phyloP scores from a whole-genome alignment of 1,139 yeast genomes.

The Zygotorulaspora mrakii region DNA sequence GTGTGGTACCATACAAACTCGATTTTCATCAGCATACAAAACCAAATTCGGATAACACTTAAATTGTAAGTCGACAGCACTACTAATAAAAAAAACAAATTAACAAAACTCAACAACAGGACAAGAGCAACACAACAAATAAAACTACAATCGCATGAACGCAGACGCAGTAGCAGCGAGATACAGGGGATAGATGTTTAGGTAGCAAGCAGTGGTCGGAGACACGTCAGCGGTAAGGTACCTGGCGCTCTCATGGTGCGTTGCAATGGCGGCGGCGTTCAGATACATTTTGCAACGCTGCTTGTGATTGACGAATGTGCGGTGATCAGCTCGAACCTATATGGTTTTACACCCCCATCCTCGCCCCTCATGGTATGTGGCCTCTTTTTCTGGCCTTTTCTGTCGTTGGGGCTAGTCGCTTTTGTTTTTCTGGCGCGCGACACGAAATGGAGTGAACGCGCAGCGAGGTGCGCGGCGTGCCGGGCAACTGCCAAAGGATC shows the following conservation, averaged over 20 bases:
- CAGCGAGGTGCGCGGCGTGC: background rate
- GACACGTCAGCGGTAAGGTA: too few species aligned
- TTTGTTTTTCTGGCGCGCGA: background rate
- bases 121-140: background rate
- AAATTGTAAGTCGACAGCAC: slow-evolving; percentile 2
- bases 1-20: slow-evolving; percentile 1
- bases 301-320: too few species aligned
- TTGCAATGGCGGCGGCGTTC: too few species aligned
- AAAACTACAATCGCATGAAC: background rate
- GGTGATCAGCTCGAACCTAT: too few species aligned
- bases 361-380: too few species aligned
- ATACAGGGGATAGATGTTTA: too few species aligned
- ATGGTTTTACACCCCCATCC: too few species aligned
- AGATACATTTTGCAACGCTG: too few species aligned
- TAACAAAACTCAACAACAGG: background rate
- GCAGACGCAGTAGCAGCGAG: too few species aligned
- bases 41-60: background rate
- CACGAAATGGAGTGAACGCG: too few species aligned
- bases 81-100: background rate
- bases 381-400: background rate
- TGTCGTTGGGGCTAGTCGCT: background rate
- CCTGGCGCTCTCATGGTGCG: too few species aligned
- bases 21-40: background rate
- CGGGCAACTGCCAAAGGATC: background rate
- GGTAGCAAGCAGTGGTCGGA: too few species aligned